phyloP scores from a whole-genome alignment of 306 rosid species.

The Adenanthera pavonina region DNA sequence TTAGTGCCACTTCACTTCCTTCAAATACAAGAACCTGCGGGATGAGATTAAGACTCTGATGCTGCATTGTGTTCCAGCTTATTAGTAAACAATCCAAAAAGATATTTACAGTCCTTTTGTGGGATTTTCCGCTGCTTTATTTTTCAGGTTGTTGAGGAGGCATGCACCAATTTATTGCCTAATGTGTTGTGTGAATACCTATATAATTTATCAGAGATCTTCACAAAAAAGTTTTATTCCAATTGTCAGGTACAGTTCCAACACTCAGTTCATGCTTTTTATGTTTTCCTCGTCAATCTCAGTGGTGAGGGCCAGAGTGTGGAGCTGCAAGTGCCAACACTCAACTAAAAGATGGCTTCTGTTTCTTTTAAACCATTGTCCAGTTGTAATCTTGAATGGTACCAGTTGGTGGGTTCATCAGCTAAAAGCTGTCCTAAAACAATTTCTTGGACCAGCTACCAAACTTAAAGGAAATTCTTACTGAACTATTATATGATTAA shows the following conservation, averaged over 20 bases:
- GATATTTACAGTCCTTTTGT: slow-evolving; percentile 11
- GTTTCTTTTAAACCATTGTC: background rate
- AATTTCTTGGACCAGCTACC: too few relatives aligned
- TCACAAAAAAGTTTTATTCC: slow-evolving; percentile 74
- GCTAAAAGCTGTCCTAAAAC: slow-evolving; percentile 11
- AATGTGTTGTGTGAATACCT: slow-evolving; percentile 89
- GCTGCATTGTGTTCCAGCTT: background rate
- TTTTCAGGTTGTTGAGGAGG: slow-evolving; percentile 88
- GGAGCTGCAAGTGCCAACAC: background rate
- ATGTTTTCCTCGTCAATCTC: background rate
- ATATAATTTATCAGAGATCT: slow-evolving; percentile 81
- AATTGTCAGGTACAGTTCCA: slow-evolving; percentile 77
- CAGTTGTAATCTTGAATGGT: slow-evolving; percentile 4
- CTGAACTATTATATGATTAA: too few relatives aligned
- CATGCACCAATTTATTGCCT: slow-evolving; percentile 83
- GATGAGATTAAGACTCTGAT: background rate
- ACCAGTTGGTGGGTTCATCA: background rate
- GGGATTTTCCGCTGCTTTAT: slow-evolving; percentile 14
- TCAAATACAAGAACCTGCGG: background rate
- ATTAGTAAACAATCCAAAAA: slow-evolving; percentile 21
- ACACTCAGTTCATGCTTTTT: slow-evolving; percentile 6
- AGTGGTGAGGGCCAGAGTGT: background rate
- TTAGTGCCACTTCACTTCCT: slow-evolving; percentile 4
- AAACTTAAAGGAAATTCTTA: too few relatives aligned
- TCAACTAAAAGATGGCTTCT: slow-evolving; percentile 16